Evolutionary conservation across 768 basidiomycete genomes (phyloP), one percentile per base, ranked within the genome.

Genomic region (Phallus indusiatus): DNA sequence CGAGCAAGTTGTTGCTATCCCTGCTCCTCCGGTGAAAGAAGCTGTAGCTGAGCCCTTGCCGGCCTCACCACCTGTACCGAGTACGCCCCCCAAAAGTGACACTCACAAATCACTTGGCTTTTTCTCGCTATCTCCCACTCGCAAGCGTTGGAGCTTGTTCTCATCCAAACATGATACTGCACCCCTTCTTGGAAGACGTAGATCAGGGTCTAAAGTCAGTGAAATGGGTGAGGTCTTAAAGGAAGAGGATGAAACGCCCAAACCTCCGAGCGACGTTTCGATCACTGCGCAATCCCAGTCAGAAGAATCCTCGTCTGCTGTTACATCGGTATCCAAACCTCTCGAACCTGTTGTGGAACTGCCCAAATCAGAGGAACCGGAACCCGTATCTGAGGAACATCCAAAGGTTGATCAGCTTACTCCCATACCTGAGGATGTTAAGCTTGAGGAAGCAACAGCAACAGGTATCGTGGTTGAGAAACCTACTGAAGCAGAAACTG

Each of bases 221-320:
- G 88, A 90, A 72, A 76, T 86, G 79, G 88, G 88, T 10, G 88
- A 88, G 66, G 72, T 82, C 16, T 64, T 87, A 34, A 69, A 75
- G 20, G 85, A 88, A 66, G 81, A 80, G 63, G 75, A 74, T 3
- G 73, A 71, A 63, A 71, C 69, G n/a, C 55, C 63, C 21, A 63
- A 62, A 61, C 21, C 61, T 61, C 53, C 34, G 14, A 54, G 42
- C 46, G 60, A 46, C 22, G 56, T 56, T 14, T 22, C 18, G 53
- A 64, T 62, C 47, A 63, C 59, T 9, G 55, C 60, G 52, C 59
- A 47, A 24, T n/a, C 28, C 28, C 28, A 28, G 7, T 28, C 28
- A 55, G 37, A 35, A 63, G 47, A 9, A 67, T 72, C 24, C 54
- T n/a, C 70, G 71, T 4, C 67, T 67, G 33, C 64, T 70, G 2